Conservation (phyloP, 2,329 filamentous ascomycete species). For the Fusarium pseudograminearum region DNA sequence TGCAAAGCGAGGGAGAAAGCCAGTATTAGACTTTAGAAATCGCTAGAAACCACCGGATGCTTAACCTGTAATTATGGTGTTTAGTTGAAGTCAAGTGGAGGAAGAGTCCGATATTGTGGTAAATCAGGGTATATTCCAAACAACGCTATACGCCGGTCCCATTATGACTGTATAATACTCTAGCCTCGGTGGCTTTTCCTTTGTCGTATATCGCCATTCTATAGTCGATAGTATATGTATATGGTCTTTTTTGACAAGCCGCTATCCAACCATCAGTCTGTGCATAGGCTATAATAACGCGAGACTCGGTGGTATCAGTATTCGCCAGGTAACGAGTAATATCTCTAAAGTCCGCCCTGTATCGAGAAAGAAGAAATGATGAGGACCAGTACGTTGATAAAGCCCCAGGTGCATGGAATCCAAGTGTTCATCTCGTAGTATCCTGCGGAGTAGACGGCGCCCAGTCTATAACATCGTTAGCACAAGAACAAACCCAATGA, state of each 20-base stretch:
- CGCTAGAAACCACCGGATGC: not conserved
- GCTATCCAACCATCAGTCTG: not conserved
- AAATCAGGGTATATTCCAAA: conserved; percentile 15
- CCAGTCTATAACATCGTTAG: conserved; percentile 66
- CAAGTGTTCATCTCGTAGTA: conserved; percentile 94
- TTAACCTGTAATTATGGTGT: not conserved
- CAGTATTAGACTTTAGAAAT: not conserved
- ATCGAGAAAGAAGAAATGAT: conserved; percentile 93
- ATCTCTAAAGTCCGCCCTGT: conserved; percentile 80
- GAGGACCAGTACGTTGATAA: conserved; percentile 84
- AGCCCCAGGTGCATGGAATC: conserved; percentile 90
- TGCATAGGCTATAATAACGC: not conserved
- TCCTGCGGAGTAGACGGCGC: conserved; percentile 82
- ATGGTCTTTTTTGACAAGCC: not conserved
- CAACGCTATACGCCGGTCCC: not conserved
- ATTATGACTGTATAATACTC: not conserved
- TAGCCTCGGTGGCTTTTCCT: not conserved
- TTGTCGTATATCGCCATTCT: not conserved
- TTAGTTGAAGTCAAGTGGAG: not conserved
- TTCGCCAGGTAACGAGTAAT: not conserved
- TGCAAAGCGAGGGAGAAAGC: not conserved
- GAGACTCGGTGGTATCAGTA: not conserved
- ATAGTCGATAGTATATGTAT: not conserved
- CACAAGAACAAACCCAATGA: not conserved
- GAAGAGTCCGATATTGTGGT: not conserved